Evolutionary conservation across 2,329 filamentous ascomycete genomes (phyloP), one percentile per base, ranked within the genome.

Genomic region (Coniochaeta prunicola): DNA sequence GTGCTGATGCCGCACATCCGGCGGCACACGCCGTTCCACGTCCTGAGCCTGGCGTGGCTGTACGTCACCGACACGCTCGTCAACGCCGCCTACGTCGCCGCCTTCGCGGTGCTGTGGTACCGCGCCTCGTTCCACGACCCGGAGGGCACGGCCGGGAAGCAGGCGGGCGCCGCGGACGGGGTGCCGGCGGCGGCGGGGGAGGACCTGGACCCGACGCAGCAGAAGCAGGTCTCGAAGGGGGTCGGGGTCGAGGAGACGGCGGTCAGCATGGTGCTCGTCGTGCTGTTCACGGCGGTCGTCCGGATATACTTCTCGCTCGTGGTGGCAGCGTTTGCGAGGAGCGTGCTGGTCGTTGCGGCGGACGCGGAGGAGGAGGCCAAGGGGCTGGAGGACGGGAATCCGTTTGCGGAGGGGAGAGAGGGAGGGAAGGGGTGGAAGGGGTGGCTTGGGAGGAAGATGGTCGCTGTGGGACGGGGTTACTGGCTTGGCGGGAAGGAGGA

Each of bases 81-180:
- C 72, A 97, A 96, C 73, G 85, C 86, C 21, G 82, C 84, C 2
- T 96, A 93, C 75, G 96, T 92, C 0, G 81, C 85, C 53, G 83
- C 88, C 9, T 97, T 97, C 69, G 91, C 89, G 42, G 77, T 91
- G 58, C 85, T 87, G 56, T 97, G 92, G 92, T 96, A 96, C 74
- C 78, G 93, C 2, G 60, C 63, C 17, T 40, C 15, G 7, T 57
- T 61, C 10, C 60, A 67, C 48, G 62, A 62, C 28, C 33, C 62
- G 8, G 59, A 58, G 40, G 60, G 62, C 2, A 58, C 61, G 0
- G 63, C 58, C 0, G 59, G 62, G 42, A 21, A 42, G 26, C 34
- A 63, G 10, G 55, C 48, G 30, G 24, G 24, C 50, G 36, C 21
- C 55, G 56, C 50, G 59, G 31, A 63, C 9, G 60, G 50, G 21